Evolutionary conservation across 2,329 filamentous ascomycete species (phyloP).

Genomic region (Sclerotinia subarctica): DNA sequence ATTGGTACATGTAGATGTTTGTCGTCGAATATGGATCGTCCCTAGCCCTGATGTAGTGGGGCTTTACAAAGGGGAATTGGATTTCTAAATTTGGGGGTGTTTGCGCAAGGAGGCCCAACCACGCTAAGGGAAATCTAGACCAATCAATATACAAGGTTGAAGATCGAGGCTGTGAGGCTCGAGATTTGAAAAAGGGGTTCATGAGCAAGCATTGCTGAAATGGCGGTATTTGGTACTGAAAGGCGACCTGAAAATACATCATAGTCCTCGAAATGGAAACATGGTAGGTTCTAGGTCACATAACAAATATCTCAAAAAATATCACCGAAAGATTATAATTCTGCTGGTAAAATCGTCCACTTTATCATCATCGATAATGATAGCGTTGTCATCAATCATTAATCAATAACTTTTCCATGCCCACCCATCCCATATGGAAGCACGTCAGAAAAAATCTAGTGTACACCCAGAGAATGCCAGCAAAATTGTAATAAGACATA

Average conservation of each 20-base stretch:
- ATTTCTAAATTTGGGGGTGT: constrained; percentile 14
- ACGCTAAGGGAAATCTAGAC: constrained; percentile 15
- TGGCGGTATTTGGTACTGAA: neutral
- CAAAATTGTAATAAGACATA: constrained; percentile 42
- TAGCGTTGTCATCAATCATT: constrained; percentile 27
- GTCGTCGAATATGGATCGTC: constrained; percentile 1
- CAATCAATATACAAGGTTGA: constrained; percentile 10
- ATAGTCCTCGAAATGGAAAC: neutral
- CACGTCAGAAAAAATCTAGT: constrained; percentile 40
- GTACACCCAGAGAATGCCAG: constrained; percentile 41
- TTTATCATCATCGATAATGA: constrained; percentile 29
- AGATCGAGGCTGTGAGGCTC: neutral
- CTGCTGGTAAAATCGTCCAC: constrained; percentile 15
- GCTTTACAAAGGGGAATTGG: constrained; percentile 11
- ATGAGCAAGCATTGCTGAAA: too few relatives aligned
- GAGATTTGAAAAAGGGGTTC: neutral
- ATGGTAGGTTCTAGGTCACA: neutral
- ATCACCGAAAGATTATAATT: neutral
- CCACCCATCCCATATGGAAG: constrained; percentile 35
- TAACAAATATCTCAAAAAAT: neutral
- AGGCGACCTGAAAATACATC: too few relatives aligned
- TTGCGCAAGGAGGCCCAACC: constrained; percentile 3
- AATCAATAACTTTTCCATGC: constrained; percentile 38
- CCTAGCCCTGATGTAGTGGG: constrained; percentile 3
- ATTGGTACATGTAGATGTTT: neutral